Evolutionary conservation across 1,284 basidiomycete species (phyloP).

Genomic region (Quambalaria eucalypti): DNA sequence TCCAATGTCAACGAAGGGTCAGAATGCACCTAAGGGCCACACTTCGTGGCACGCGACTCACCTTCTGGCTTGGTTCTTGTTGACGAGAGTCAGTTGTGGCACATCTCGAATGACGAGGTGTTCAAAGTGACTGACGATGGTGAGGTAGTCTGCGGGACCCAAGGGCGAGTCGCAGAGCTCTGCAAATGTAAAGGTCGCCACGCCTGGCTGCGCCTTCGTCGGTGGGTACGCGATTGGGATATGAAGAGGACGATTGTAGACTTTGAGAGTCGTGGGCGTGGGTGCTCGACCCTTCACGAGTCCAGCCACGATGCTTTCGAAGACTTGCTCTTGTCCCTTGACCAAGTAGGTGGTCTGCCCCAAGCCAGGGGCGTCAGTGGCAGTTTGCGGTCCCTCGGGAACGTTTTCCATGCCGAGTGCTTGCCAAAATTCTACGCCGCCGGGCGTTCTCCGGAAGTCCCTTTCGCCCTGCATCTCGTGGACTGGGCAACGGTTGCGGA

Average conservation of each 20-base stretch:
- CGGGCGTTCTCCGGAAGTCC: slow-evolving; percentile 48
- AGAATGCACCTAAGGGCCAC: background rate
- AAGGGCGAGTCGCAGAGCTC: slow-evolving; percentile 61
- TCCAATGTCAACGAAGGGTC: background rate
- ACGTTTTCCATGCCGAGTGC: background rate
- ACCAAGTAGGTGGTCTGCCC: slow-evolving; percentile 17
- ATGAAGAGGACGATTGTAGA: slow-evolving; percentile 54
- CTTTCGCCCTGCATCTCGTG: slow-evolving; percentile 52
- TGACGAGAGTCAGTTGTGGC: slow-evolving; percentile 55
- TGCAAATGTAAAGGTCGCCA: slow-evolving; percentile 56
- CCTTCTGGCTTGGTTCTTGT: slow-evolving; percentile 58
- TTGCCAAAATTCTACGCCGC: background rate
- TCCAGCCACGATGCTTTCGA: slow-evolving; percentile 5
- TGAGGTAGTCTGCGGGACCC: slow-evolving; percentile 64
- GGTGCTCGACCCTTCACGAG: slow-evolving; percentile 9
- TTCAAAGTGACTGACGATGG: slow-evolving; percentile 56
- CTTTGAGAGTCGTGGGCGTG: slow-evolving; percentile 37
- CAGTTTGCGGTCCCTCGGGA: background rate
- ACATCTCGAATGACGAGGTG: slow-evolving; percentile 58
- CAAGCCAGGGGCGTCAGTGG: background rate
- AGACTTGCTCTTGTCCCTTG: slow-evolving; percentile 18
- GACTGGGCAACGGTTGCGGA: slow-evolving; percentile 60
- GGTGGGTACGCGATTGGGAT: slow-evolving; percentile 51
- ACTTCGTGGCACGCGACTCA: background rate
- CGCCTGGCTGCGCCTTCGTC: slow-evolving; percentile 30